Evolutionary conservation across 441 rosid genomes (phyloP).

Genomic region (Jatropha multifida): DNA sequence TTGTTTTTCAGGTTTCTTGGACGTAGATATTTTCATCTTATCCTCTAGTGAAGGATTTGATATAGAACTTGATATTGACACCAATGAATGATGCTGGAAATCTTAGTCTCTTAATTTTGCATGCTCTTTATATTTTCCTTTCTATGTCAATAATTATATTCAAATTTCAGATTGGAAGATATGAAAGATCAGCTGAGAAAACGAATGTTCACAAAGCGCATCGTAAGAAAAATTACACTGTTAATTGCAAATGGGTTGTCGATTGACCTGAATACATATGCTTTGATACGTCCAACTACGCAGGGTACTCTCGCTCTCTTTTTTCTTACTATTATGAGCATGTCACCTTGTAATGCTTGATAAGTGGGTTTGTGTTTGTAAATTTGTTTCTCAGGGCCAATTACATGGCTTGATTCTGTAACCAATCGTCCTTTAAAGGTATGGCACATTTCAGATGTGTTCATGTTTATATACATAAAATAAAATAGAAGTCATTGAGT

Average conservation of each 20-base stretch:
- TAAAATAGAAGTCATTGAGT: neutral
- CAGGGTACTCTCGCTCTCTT: constrained; percentile 47
- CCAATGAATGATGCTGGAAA: neutral
- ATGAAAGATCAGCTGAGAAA: constrained; percentile 88
- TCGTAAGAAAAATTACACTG: constrained; percentile 63
- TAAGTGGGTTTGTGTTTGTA: constrained; percentile 6
- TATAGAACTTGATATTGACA: neutral
- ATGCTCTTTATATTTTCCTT: neutral
- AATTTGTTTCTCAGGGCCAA: constrained; percentile 45
- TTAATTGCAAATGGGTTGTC: constrained; percentile 59
- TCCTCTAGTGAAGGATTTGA: neutral
- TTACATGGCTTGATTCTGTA: constrained; percentile 94
- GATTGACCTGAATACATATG: constrained; percentile 77
- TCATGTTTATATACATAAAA: neutral
- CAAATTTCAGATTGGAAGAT: constrained; percentile 67
- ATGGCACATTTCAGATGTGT: constrained; percentile 14
- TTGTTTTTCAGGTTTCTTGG: neutral
- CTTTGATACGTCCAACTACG: constrained; percentile 75
- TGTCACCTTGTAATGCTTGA: constrained; percentile 14
- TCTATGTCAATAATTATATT: constrained; percentile 20
- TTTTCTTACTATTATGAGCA: constrained; percentile 15
- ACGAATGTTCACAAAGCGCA: constrained; percentile 77
- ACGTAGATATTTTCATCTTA: neutral
- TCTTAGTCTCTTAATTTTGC: neutral
- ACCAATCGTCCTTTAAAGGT: constrained; percentile 92